Conservation (phyloP, 768 basidiomycete genomes). For the Phanerodontia chrysosporium region DNA sequence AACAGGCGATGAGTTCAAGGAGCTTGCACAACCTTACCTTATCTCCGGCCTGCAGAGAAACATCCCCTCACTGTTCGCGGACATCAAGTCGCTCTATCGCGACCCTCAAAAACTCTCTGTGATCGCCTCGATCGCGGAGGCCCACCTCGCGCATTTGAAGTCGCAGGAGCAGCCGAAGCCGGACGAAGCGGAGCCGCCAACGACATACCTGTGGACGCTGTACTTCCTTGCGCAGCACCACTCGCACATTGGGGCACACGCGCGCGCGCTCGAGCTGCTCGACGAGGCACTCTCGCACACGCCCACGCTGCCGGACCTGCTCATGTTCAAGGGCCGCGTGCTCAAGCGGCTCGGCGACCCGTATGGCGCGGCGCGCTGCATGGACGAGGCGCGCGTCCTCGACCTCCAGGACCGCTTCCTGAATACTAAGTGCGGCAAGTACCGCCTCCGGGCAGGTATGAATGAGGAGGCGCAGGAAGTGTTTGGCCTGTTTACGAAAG, state of each 20-base stretch:
- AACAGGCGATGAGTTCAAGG: conserved; percentile 63
- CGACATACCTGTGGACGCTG: conserved; percentile 88
- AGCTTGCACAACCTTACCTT: conserved; percentile 64
- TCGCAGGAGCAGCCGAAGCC: conserved; percentile 28
- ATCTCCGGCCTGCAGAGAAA: conserved; percentile 71
- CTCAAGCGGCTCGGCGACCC: conserved; percentile 85
- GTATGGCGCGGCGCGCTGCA: conserved; percentile 62
- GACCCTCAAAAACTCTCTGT: conserved; percentile 58
- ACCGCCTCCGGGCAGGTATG: conserved; percentile 78
- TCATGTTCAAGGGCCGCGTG: conserved; percentile 75
- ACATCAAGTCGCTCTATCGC: conserved; percentile 80
- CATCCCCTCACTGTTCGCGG: conserved; percentile 89
- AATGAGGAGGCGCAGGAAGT: conserved; percentile 69
- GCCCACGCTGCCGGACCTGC: conserved; percentile 88
- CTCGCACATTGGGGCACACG: conserved; percentile 52
- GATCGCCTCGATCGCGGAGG: conserved; percentile 69
- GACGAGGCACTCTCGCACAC: conserved; percentile 74
- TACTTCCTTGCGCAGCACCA: conserved; percentile 94
- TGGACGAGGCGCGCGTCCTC: conserved; percentile 79
- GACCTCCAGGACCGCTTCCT: conserved; percentile 95
- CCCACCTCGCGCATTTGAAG: conserved; percentile 33
- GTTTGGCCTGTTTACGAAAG: conserved; percentile 90
- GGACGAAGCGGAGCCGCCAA: conserved; percentile 39
- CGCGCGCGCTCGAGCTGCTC: conserved; percentile 56
- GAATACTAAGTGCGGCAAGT: conserved; percentile 93